A percentile compares a stretch with the other conserved stretches of the same genome.
These are phyloP conservation scores for Aspergillus sp. DNA, from an alignment of 2,329 filamentous ascomycete genomes.

Conservation along the genomic window DNA sequence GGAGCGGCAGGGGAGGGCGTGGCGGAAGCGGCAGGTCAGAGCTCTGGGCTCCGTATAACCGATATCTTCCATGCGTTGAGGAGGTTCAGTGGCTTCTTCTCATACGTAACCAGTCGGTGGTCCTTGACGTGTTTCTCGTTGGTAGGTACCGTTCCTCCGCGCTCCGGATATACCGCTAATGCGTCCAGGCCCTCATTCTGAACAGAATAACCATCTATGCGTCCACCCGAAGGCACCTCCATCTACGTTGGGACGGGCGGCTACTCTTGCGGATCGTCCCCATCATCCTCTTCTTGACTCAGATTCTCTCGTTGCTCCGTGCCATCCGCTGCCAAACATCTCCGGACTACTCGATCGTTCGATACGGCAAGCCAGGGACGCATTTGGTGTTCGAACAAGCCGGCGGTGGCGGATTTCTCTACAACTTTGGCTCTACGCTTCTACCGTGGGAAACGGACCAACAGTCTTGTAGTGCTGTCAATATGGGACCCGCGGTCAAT, in stretches of 20 bases:
- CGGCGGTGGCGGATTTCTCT: slow-evolving; percentile 59
- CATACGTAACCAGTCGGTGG: slow-evolving; percentile 87
- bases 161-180: slow-evolving; percentile 4
- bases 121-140: slow-evolving; percentile 78
- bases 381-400: slow-evolving; percentile 61
- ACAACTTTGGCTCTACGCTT: slow-evolving; percentile 61
- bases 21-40: slow-evolving; percentile 23
- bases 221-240: slow-evolving; percentile 71
- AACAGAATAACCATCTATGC: slow-evolving; percentile 93
- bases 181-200: slow-evolving; percentile 60
- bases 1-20: slow-evolving; percentile 23
- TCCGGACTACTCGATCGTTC: slow-evolving; percentile 57
- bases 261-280: slow-evolving; percentile 61
- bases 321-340: slow-evolving; percentile 90
- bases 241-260: slow-evolving; percentile 62
- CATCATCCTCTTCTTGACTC: slow-evolving; percentile 58
- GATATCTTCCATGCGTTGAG: slow-evolving; percentile 46
- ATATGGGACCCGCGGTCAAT: slow-evolving; percentile 55
- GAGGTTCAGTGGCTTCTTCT: slow-evolving; percentile 77
- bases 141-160: slow-evolving; percentile 32
- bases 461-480: slow-evolving; percentile 63
- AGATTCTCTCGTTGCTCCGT: slow-evolving; percentile 63
- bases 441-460: slow-evolving; percentile 66
- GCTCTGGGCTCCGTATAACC: slow-evolving; percentile 28
- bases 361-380: slow-evolving; percentile 59